Percentiles rank a stretch among this genome's conserved stretches.
These are phyloP conservation scores for Drosera spatulata DNA, from an alignment of 179 eudicot genomes.

Conservation along the genomic window DNA sequence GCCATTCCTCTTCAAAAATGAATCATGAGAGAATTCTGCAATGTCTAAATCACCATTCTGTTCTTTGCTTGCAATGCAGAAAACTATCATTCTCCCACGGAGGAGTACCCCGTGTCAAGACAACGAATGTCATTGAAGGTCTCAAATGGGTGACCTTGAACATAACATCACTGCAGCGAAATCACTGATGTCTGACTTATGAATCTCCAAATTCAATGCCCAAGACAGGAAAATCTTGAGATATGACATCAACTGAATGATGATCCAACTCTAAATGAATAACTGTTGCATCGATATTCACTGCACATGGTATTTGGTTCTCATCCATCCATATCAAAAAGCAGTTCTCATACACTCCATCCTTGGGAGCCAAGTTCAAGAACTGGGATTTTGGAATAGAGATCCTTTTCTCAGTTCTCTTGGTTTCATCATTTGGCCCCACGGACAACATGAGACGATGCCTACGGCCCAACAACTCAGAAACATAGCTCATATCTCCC, in stretches of 20 bases:
- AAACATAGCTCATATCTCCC: slow-evolving; percentile 79
- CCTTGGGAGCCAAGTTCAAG: slow-evolving; percentile 79
- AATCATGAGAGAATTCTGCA: too few species aligned
- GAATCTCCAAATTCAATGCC: slow-evolving; percentile 58
- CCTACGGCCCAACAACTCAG: slow-evolving; percentile 77
- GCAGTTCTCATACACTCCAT: slow-evolving; percentile 60
- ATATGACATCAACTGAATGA: slow-evolving; percentile 13
- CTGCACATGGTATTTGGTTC: slow-evolving; percentile 45
- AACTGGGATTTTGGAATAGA: slow-evolving; percentile 50
- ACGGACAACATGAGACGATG: slow-evolving; percentile 70
- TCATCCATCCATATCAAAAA: slow-evolving; percentile 35
- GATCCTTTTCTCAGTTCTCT: slow-evolving; percentile 20
- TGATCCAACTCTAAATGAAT: slow-evolving; percentile 50
- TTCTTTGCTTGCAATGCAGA: too few species aligned
- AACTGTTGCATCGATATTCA: slow-evolving; percentile 45
- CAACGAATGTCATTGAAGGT: too few species aligned
- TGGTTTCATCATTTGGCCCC: slow-evolving; percentile 22
- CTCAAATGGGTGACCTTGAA: too few species aligned
- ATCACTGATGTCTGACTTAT: not conserved
- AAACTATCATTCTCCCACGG: too few species aligned
- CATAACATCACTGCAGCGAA: too few species aligned
- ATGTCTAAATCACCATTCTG: too few species aligned
- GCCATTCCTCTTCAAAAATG: too few species aligned
- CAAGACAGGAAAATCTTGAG: slow-evolving; percentile 22
- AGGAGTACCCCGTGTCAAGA: too few species aligned